phyloP scores from a whole-genome alignment of 352 stramenopile species.

The Pythium periplocum region DNA sequence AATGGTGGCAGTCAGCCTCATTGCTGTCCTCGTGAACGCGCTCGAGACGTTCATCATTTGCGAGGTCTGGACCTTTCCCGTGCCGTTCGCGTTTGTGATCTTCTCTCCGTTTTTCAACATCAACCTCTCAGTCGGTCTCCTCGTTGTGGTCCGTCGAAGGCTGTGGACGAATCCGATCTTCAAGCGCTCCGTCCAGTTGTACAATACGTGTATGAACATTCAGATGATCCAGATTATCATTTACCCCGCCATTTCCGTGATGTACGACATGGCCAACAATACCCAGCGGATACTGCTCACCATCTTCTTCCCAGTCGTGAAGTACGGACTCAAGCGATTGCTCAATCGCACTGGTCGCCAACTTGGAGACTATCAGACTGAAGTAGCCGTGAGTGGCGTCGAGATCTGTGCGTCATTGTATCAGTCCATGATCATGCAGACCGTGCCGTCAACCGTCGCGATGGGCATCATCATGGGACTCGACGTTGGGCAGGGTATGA shows the following conservation, averaged over 20 bases:
- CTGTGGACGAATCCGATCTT: neutral
- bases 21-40: neutral
- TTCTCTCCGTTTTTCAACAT: neutral
- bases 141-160: neutral
- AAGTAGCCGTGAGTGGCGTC: slow-evolving; percentile 1
- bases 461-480: slow-evolving; percentile 3
- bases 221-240: slow-evolving; percentile 6
- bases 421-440: slow-evolving; percentile 8
- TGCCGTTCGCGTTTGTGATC: neutral
- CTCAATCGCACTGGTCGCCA: neutral
- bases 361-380: neutral
- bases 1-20: neutral
- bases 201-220: neutral
- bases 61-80: neutral
- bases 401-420: slow-evolving; percentile 2
- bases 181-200: neutral
- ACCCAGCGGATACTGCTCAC: slow-evolving; percentile 1
- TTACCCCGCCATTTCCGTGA: slow-evolving; percentile 5
- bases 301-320: slow-evolving; percentile 7
- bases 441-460: neutral
- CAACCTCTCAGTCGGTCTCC: neutral
- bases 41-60: neutral
- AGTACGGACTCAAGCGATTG: slow-evolving; percentile 1
- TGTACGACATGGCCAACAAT: neutral
- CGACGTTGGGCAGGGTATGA: slow-evolving; percentile 2